phyloP scores from a whole-genome alignment of 768 basidiomycete genomes.

The Suillus tomentosus region DNA sequence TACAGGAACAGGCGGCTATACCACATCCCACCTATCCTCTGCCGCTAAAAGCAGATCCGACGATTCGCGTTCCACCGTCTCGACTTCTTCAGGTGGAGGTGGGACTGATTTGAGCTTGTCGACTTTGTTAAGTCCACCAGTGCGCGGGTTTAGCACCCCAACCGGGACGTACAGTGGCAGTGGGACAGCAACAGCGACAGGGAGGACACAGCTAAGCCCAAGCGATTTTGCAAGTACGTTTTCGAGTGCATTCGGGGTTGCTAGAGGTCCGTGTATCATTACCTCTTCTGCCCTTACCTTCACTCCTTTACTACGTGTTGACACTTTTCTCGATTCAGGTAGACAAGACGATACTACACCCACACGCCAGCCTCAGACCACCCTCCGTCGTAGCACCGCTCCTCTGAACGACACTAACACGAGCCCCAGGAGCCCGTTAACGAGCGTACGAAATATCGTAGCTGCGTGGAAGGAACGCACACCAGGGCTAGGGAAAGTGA shows the following conservation, averaged over 20 bases:
- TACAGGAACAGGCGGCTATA: conserved; percentile 9
- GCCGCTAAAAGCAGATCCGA: conserved; percentile 46
- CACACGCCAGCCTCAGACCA: conserved; percentile 3
- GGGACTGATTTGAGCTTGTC: conserved; percentile 25
- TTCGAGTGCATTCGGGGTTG: conserved; percentile 43
- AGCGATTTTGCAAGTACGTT: conserved; percentile 40
- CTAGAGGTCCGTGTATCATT: conserved; percentile 25
- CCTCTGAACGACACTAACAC: conserved; percentile 20
- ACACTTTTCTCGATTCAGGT: conserved; percentile 23
- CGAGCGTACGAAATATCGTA: conserved; percentile 78
- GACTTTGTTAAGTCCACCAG: conserved; percentile 52
- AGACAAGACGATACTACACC: conserved; percentile 6
- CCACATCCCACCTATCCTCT: conserved; percentile 47
- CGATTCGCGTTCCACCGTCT: conserved; percentile 30
- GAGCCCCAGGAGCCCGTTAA: conserved; percentile 70
- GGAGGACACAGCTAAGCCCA: conserved; percentile 36
- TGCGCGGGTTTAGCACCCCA: conserved; percentile 14
- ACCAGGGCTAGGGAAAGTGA: conserved; percentile 40
- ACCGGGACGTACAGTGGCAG: conserved; percentile 20
- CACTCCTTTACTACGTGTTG: conserved; percentile 60
- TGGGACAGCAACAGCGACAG: conserved; percentile 22
- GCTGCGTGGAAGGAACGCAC: conserved; percentile 81
- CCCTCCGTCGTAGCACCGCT: not conserved
- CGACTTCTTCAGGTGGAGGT: conserved; percentile 14
- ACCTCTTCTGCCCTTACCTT: conserved; percentile 43